Evolutionary conservation across 1,284 basidiomycete species (phyloP), one percentile per base, ranked within the genome.

Genomic region (Ustilago crameri): DNA sequence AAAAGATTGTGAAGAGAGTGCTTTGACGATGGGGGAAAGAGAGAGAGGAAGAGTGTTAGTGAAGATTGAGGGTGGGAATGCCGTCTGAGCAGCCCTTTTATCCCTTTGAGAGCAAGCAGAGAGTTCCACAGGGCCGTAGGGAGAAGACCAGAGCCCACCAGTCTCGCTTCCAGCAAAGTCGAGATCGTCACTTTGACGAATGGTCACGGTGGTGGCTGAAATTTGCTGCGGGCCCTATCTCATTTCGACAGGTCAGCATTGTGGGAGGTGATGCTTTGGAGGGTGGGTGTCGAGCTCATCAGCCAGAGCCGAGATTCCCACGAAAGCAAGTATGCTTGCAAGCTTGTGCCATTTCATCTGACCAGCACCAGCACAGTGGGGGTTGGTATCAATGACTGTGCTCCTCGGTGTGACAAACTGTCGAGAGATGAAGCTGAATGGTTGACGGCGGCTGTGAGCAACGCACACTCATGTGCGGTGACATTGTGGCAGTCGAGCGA

Each of bases 161-260:
- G 22, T 30, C 9, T 26, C 27, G 24, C 41, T n/a, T 14, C 2
- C 22, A 17, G n/a, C 35, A 32, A 48, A 44, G 51, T 30, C 35
- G 50, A 53, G 44, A 42, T 48, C 50, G 43, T 34, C 43, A 47
- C 38, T 44, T 26, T n/a, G 24, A 47, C 9, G 23, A 51, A 17
- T 22, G 49, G 12, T 18, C 30, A 23, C 18, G 23, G n/a, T 32
- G 5, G 24, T 5, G 3, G 14, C 38, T 38, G 15, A 22, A 42
- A 38, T 18, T 23, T 43, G 50, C 27, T 26, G 53, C 30, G 48
- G 15, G 45, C 62, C 62, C 62, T 42, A 59, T 51, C 56, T 65
- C 62, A 65, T 65, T 47, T 65, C 53, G 10, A 32, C 30, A 18
- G 27, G 23, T 9, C 7, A 40, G 41, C 18, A 34, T 46, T 15